A percentile compares a stretch with the other conserved stretches of the same genome.
phyloP scores from a whole-genome alignment of 108 stramenopile genomes.

The Chaetoceros tenuissimus region DNA sequence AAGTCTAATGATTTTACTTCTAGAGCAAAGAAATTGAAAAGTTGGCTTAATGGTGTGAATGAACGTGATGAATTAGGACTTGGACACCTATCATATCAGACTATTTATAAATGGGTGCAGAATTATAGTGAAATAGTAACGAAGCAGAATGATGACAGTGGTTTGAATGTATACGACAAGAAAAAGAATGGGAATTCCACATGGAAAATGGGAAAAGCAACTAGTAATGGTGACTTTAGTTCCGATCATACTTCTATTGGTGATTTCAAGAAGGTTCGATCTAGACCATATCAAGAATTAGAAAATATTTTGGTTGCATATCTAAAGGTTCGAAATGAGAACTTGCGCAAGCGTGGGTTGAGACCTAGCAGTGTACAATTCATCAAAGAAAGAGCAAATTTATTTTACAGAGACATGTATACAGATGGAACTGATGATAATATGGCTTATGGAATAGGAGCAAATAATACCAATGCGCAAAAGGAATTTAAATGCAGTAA shows the following conservation, averaged over 20 bases:
- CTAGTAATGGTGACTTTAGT: no score
- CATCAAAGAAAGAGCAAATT: background rate
- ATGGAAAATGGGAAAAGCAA: no score
- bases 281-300: background rate
- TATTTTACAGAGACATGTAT: background rate
- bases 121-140: background rate
- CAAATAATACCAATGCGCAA: no score
- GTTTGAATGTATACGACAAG: no score
- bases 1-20: no score
- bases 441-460: no score
- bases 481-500: background rate
- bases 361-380: background rate
- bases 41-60: background rate
- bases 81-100: background rate
- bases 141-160: background rate
- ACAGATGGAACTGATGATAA: background rate
- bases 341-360: background rate
- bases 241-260: background rate
- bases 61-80: background rate
- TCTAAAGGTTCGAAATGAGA: background rate
- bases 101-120: background rate
- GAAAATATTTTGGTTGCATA: background rate
- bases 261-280: background rate
- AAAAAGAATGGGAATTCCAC: no score
- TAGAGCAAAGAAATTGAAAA: background rate